Base-by-base conservation (phyloP, 78 protist genomes). In the Dictyostelium purpureum region DNA sequence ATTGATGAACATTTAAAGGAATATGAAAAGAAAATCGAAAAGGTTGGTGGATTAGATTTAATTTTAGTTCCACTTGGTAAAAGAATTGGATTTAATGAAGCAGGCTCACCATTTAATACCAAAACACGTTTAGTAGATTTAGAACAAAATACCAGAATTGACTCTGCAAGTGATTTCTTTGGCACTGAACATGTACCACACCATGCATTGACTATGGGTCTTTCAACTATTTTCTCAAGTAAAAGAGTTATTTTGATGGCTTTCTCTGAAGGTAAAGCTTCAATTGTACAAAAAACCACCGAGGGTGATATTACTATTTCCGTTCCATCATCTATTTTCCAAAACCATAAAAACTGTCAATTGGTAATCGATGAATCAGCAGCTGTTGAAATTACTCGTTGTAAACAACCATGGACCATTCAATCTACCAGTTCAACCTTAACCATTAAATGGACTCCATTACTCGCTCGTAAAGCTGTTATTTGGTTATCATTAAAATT, bases 71-170 rank as follows among this genome's bases (percentile, higher is more conserved):
- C 98, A 45, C 77, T 97, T 54, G 98, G 98, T 1, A 65, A 91
- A n/a, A 98, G 97, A 93, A 97, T 97, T n/a, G 99, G 97, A 16
- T 97, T 97, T 90, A 97, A 97, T 75, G 99, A 97, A 54, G 97
- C 99, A 1, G 98, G 98, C 16, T 70, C 96, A 45, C 16, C 26
- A 16, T 7, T 24, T 0, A 38, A 57, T 19, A 43, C 93, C 4
- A 66, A 65, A n/a, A 91, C 95, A 9, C 18, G 95, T 19, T 26
- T 91, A 2, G 90, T 89, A 12, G 59, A 42, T 92, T 18, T 81
- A 24, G 79, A 93, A 7, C 93, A 76, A 59, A 57, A 94, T 87
- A 37, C 94, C 59, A 61, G 95, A 76, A 54, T 75, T 11, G 95
- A 57, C 69, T 76, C 87, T 7, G 96, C 96, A 11, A 40, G 76